A percentile compares a stretch with the other conserved stretches of the same genome.
These are phyloP conservation scores for Globisporangium nagaii DNA, from an alignment of 352 stramenopile species.

Conservation along the genomic window DNA sequence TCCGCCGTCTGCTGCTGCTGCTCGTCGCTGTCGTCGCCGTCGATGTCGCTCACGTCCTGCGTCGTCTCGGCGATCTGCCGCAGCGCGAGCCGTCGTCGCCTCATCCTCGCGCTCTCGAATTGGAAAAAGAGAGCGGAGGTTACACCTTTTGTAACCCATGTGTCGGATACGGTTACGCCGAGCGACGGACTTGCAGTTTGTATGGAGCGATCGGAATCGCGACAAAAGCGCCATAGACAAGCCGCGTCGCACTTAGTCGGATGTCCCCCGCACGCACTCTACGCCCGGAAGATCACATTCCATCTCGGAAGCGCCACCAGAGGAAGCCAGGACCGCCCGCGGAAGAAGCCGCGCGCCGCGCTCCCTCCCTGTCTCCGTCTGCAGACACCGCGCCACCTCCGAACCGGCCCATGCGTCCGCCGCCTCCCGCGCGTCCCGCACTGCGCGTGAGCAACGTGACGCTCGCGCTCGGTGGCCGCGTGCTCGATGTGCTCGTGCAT, in stretches of 20 bases:
- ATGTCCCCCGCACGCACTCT: background rate
- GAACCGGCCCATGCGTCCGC: conserved; percentile 1
- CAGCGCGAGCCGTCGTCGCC: conserved; percentile 17
- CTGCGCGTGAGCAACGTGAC: conserved; percentile 33
- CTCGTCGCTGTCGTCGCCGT: conserved; percentile 7
- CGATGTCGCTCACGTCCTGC: conserved; percentile 15
- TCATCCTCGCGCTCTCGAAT: no score
- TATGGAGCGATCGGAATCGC: no score
- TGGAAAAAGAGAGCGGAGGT: no score
- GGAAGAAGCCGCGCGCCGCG: background rate
- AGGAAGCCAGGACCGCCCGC: background rate
- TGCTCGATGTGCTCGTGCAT: conserved; percentile 36
- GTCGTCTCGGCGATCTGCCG: conserved; percentile 19
- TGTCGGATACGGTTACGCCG: no score
- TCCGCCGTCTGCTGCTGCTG: conserved; percentile 4
- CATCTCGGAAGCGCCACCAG: conserved; percentile 9
- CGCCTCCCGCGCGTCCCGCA: background rate
- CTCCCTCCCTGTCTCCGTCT: background rate
- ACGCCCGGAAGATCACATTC: conserved; percentile 6
- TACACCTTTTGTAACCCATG: no score
- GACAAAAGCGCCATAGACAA: no score
- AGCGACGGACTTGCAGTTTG: no score
- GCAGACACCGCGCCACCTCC: background rate
- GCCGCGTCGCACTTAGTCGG: background rate
- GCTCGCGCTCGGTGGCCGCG: conserved; percentile 23